phyloP scores from a whole-genome alignment of 768 basidiomycete genomes.

The Strobilomyces echinocephalus region DNA sequence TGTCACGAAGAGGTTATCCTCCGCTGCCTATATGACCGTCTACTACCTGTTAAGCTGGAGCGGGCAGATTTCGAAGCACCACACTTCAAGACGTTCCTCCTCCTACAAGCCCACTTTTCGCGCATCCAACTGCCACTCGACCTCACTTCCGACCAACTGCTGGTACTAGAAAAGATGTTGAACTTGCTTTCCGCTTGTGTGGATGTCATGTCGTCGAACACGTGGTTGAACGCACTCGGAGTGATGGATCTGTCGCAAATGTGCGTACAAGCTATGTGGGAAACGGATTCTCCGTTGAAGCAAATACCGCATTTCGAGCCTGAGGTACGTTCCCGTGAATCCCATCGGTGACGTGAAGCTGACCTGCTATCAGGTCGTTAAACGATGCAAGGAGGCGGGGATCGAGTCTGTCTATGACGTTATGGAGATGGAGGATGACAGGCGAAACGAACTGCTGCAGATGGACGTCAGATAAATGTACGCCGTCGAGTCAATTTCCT shows the following conservation, averaged over 20 bases:
- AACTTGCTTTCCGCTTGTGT: constrained; percentile 92
- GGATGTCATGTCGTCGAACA: constrained; percentile 97
- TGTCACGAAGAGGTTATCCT: constrained; percentile 85
- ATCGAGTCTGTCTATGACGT: constrained; percentile 93
- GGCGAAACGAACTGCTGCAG: constrained; percentile 73
- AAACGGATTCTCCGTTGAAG: constrained; percentile 89
- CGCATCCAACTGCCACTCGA: constrained; percentile 90
- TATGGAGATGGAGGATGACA: constrained; percentile 97
- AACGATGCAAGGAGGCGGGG: constrained; percentile 75
- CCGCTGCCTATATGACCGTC: constrained; percentile 89
- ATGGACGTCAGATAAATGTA: constrained; percentile 88
- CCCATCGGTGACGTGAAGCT: background rate
- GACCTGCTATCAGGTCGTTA: constrained; percentile 52
- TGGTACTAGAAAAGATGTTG: constrained; percentile 86
- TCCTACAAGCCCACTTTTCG: constrained; percentile 95
- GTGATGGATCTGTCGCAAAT: constrained; percentile 99
- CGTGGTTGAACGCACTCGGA: constrained; percentile 88
- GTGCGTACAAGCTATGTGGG: constrained; percentile 98
- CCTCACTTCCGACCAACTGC: constrained; percentile 83
- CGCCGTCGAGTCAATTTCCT: constrained; percentile 27
- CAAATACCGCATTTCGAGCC: constrained; percentile 96
- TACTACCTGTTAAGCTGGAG: constrained; percentile 93
- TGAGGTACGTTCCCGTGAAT: constrained; percentile 46
- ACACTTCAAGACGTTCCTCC: constrained; percentile 96
- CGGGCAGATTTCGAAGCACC: constrained; percentile 84